A percentile compares a stretch with the other conserved stretches of the same genome.
Evolutionary conservation across 2,329 filamentous ascomycete species (phyloP).

Genomic region (Hymenoscyphus albidus): DNA sequence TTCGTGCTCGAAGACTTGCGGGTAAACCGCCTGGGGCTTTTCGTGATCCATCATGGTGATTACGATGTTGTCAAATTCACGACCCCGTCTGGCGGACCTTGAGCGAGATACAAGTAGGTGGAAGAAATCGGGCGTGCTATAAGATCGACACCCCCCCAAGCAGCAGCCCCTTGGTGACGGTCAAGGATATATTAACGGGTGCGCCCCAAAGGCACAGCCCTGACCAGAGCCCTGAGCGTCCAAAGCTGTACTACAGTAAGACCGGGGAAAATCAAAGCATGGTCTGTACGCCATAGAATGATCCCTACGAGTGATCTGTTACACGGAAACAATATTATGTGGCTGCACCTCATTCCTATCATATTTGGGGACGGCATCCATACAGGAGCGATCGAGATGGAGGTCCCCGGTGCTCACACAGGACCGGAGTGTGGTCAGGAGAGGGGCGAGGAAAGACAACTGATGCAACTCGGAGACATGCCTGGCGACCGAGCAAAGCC

Average conservation of each 20-base stretch:
- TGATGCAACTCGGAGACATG: neutral
- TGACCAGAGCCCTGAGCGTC: neutral
- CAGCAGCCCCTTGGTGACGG: neutral
- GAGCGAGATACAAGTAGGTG: neutral
- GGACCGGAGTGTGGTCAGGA: neutral
- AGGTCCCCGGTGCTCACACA: neutral
- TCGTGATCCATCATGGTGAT: slow-evolving; percentile 29
- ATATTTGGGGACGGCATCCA: neutral
- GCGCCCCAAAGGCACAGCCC: slow-evolving; percentile 2
- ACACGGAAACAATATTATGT: slow-evolving; percentile 3
- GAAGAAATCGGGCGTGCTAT: neutral
- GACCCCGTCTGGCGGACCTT: neutral
- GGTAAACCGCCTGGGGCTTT: slow-evolving; percentile 29
- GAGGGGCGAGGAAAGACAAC: neutral
- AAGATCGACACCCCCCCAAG: slow-evolving; percentile 3
- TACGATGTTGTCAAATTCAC: neutral
- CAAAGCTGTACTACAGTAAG: slow-evolving; percentile 4
- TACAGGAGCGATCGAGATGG: neutral
- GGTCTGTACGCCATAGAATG: neutral
- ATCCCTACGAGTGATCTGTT: slow-evolving; percentile 3
- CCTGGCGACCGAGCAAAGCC: neutral
- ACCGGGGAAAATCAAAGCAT: slow-evolving; percentile 7
- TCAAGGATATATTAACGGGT: slow-evolving; percentile 1
- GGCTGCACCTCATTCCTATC: slow-evolving; percentile 7
- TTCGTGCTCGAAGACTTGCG: slow-evolving; percentile 25